Evolutionary conservation across 306 rosid species (phyloP), one percentile per base, ranked within the genome.

Genomic region (Pueraria montana): DNA sequence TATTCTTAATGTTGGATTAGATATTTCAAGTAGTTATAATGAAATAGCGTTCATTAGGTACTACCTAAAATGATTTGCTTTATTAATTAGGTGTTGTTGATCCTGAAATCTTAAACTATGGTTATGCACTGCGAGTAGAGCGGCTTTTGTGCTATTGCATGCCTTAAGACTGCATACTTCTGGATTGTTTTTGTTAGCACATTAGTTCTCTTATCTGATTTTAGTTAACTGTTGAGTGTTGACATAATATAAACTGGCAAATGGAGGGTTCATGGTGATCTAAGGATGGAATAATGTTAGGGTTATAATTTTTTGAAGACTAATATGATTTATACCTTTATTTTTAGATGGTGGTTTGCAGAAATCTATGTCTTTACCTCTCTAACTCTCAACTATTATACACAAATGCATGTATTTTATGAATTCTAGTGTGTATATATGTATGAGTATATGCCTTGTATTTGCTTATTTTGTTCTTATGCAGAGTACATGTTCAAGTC

Each of bases 401-500:
- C 68, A 40, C 42, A 23, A 30, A 68, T 38, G 20, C 70, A 79
- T 53, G 32, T 45, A 1, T 46, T 13, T 27, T 23, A 53, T 16
- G 46, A 6, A n/a, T 52, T 32, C 12, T 40, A 78, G 36, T 55
- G 46, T 55, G n/a, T 53, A 17, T 21, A 9, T 50, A 21, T 61
- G 8, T 72, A 27, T 27, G 2, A 27, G 32, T 27, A 23, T 23
- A 48, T 36, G 66, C 16, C 42, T 58, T 74, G 58, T 21, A 13
- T 59, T 11, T 48, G 9, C 27, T 48, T 6, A 55, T 58, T 74
- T 65, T 40, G 53, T 83, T 48, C 50, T 12, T 86, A 70, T 89
- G 56, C 90, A 93, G 98, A 46, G 18, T 26, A 81, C 78, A 36
- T 64, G 81, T 80, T 86, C 90, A 38, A 91, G 91, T 83, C 72